Conservation (phyloP, 1,139 yeast species). For the Casaregolazyma lundiana region DNA sequence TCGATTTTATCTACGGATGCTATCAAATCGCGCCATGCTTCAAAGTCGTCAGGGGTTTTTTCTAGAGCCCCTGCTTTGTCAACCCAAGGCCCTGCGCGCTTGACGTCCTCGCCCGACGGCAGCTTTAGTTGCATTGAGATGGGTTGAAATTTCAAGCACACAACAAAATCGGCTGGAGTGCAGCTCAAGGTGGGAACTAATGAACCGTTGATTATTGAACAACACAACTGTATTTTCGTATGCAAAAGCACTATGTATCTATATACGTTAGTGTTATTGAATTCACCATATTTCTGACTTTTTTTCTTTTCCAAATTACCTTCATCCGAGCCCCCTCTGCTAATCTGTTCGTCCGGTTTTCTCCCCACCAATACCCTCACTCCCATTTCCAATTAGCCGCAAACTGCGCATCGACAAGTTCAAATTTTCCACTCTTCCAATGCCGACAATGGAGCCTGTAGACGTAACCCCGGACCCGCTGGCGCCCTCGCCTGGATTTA, state of each 20-base stretch:
- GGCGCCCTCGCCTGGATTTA: constrained; percentile 13
- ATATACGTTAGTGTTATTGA: too few relatives aligned
- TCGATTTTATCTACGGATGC: constrained; percentile 33
- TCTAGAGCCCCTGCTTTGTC: constrained; percentile 21
- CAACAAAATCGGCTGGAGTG: too few relatives aligned
- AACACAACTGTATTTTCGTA: too few relatives aligned
- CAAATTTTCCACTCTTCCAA: not conserved
- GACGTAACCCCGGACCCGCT: not conserved
- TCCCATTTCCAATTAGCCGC: constrained; percentile 1
- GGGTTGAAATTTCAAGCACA: too few relatives aligned
- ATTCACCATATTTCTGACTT: not conserved
- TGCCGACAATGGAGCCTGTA: not conserved
- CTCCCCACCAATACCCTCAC: not conserved
- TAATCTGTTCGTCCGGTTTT: not conserved
- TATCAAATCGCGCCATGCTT: constrained; percentile 48
- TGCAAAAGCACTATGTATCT: too few relatives aligned
- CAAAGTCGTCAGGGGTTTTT: constrained; percentile 39
- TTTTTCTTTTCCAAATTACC: too few relatives aligned
- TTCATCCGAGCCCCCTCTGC: not conserved
- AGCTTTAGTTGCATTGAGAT: not conserved
- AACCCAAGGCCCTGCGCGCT: not conserved
- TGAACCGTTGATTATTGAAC: too few relatives aligned
- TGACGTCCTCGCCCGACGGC: not conserved
- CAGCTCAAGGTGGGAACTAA: not conserved
- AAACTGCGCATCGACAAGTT: not conserved